Evolutionary conservation across 306 rosid species (phyloP), one percentile per base, ranked within the genome.

Genomic region (Myrica gale): DNA sequence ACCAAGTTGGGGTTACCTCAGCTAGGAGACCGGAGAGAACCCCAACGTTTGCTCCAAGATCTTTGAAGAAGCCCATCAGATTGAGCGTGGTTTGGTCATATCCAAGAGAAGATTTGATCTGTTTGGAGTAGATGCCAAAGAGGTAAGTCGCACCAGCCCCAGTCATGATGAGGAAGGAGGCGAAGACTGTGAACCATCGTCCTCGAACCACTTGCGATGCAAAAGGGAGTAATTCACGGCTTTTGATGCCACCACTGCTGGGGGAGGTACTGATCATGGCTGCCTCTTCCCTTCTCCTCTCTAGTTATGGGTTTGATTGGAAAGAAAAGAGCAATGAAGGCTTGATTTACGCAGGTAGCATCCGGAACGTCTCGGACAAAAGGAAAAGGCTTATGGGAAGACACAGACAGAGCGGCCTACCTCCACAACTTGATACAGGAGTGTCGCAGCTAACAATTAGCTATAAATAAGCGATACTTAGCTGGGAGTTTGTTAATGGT

Each of bases 131-230:
- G 26, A 79, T 69, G 10, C 84, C 89, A 55, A 81, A 88, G 11
- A 88, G 80, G 46, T 85, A 85, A 1, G 88, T 83, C 0, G 88
- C 83, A 0, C 92, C 88, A 9, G 86, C 86, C 42, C 88, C 92
- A 54, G 87, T 78, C 92, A 88, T 81, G 68, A 88, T 81, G 0
- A 88, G 74, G 43, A 85, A 84, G 3, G 92, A 85, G 44, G 89
- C 88, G 39, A 83, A 83, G 6, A 88, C 80, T 44, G 79, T 68
- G 73, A 88, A 88, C 91, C 87, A 88, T 69, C 87, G 61, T 0
- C 89, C 89, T n/a, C 39, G 51, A 11, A 81, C 17, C 12, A 88
- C 47, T 15, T 78, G 87, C 12, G 11, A 6, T 0, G 23, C 4
- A 6, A 56, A 73, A 42, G 68, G 51, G 12, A 48, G 23, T 3